Evolutionary conservation across 306 rosid species (phyloP), one percentile per base, ranked within the genome.

Genomic region (Vigna nakashimae): DNA sequence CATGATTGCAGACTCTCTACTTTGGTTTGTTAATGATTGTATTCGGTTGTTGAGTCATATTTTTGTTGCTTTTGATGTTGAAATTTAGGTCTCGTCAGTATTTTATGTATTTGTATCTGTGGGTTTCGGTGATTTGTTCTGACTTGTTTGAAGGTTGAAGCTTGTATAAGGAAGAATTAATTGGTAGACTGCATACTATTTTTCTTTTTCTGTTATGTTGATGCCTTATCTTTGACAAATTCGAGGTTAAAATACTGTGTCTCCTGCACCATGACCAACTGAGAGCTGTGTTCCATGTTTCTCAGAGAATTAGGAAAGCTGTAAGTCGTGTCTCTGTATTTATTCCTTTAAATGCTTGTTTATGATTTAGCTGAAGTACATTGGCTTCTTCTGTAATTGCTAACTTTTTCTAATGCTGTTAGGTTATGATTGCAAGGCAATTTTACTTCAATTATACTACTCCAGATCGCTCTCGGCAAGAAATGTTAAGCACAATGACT

Each of bases 191-290:
- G 34, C 55, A 15, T 51, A 32, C 50, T 36, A 38, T 58, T 18
- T 74, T 20, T 52, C 17, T 5, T 71, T 42, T 7, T 78, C 63
- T 80, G 30, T 32, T 73, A 17, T 64, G 80, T 38, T 82, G 81
- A 87, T 82, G 74, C 30, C 2, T 40, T 80, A 63, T 77, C 65
- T 75, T 69, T 80, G 46, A 38, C 34, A 24, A 77, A 79, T 56
- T 88, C 40, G 71, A 95, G 98, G 99, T 95, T 62, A 91, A 88
- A 81, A 43, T 95, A 75, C 84, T 91, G 36, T 95, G 99, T 85
- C 93, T 86, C 87, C 78, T 92, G 82, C 99, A 92, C 77, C 99
- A 95, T 55, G 99, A 95, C 74, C 99, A 95, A 78, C 84, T 95
- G 89, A 88, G 82, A 87, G 89, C 97, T 20, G 97, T 91, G 50